Conservation (phyloP, 345 rosid species). For the Mercurialis annua region DNA sequence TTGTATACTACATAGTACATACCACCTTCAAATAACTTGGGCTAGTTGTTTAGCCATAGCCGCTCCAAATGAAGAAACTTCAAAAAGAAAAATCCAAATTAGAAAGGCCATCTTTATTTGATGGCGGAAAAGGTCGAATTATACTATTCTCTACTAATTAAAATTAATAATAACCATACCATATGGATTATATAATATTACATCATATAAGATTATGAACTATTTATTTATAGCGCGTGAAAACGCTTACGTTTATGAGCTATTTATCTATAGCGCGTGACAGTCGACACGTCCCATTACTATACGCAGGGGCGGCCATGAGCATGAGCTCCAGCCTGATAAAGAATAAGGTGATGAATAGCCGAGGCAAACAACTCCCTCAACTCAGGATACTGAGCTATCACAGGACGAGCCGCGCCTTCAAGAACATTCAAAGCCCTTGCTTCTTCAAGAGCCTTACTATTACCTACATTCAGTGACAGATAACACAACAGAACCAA, state of each 20-base stretch:
- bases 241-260: too few species aligned
- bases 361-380: conserved; percentile 46
- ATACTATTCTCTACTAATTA: too few species aligned
- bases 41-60: too few species aligned
- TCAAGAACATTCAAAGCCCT: conserved; percentile 46
- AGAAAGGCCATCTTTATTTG: background rate
- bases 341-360: conserved; percentile 45
- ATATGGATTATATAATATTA: too few species aligned
- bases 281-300: too few species aligned
- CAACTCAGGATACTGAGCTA: conserved; percentile 43
- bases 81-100: too few species aligned
- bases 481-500: conserved; percentile 46
- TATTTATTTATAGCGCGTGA: too few species aligned
- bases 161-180: too few species aligned
- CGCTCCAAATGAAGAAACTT: background rate
- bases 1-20: too few species aligned
- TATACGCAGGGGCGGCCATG: background rate
- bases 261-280: too few species aligned
- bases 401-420: conserved; percentile 43
- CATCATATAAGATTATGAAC: too few species aligned
- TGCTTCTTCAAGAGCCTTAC: conserved; percentile 56
- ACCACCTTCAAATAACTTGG: too few species aligned
- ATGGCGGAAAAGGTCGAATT: background rate
- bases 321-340: conserved; percentile 25
- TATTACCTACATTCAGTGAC: conserved; percentile 50